Conservation (phyloP, 179 eudicot species). For the Corrigiola litoralis region DNA sequence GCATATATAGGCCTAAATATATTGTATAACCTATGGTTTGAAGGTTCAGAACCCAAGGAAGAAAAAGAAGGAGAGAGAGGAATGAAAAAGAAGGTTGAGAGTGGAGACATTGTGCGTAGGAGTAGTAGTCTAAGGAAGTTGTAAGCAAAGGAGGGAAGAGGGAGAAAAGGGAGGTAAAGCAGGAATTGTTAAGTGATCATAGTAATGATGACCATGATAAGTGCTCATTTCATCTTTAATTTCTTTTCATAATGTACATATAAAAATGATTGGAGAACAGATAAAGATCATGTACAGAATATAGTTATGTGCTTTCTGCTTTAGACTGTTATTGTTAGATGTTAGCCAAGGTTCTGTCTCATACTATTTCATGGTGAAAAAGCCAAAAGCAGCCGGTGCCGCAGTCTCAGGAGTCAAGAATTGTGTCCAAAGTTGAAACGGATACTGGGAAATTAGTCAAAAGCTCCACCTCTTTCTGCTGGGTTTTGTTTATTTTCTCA, state of each 20-base stretch:
- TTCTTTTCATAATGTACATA: not conserved
- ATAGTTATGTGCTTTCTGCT: not conserved
- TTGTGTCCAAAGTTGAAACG: constrained; percentile 8
- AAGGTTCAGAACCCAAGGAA: constrained; percentile 17
- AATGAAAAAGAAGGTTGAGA: constrained; percentile 14
- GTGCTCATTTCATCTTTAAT: constrained; percentile 11
- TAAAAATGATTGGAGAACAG: not conserved
- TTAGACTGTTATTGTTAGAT: constrained; percentile 2
- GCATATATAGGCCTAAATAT: constrained; percentile 3
- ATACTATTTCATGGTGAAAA: constrained; percentile 1
- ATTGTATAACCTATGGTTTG: constrained; percentile 22
- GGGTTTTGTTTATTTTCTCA: not conserved
- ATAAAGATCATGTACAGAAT: not conserved
- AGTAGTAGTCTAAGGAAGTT: not conserved
- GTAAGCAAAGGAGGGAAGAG: constrained; percentile 1
- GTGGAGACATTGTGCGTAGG: constrained; percentile 23
- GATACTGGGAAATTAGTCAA: constrained; percentile 19
- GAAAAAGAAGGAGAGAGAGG: constrained; percentile 21
- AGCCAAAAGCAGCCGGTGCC: constrained; percentile 22
- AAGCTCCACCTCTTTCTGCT: constrained; percentile 8
- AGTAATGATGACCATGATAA: constrained; percentile 32
- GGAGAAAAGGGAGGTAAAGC: constrained; percentile 3
- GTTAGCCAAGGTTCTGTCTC: not conserved
- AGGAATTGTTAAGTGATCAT: constrained; percentile 26
- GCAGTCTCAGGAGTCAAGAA: constrained; percentile 20